Evolutionary conservation across 2,329 filamentous ascomycete species (phyloP), one percentile per base, ranked within the genome.

Genomic region (Iodosphaeria phyllophila): DNA sequence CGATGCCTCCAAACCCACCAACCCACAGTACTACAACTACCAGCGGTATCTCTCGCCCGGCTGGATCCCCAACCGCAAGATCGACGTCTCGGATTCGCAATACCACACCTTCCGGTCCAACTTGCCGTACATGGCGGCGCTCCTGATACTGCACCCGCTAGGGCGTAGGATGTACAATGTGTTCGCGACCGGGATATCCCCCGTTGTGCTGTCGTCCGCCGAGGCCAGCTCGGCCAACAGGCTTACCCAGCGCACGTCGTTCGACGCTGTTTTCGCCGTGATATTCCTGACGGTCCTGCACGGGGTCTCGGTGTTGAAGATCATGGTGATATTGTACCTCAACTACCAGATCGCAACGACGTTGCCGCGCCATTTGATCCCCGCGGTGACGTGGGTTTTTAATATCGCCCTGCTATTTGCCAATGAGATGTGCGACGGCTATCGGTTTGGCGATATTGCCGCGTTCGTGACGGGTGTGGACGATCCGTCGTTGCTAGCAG

Each of bases 51-150:
- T 98, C 10, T 72, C 70, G 3, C 61, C 71, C 6, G 91, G 89
- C 37, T 98, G 89, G 89, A 77, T 98, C 29, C 77, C 76, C 6
- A 86, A 86, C 14, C 76, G 86, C 30, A 80, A 80, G 61, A 80
- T 95, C 33, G 89, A 98, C 52, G 72, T 83, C 33, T 89, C 83
- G 19, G 89, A 98, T 51, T 50, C 64, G 16, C 89, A 98, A 49
- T 98, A 95, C 50, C 58, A 63, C 30, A 72, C 68, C 18, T 93
- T 98, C 44, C 74, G 91, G 35, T 57, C 64, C 32, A 95, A 95
- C 42, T 61, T 95, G 18, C 84, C 82, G 3, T 80, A 77, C 44
- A 71, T 95, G 48, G 58, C 67, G 6, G 36, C 72, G 7, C 64
- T 95, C 5, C 53, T 95, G 9, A 36, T 78, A 14, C 48, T 83